A percentile compares a stretch with the other conserved stretches of the same genome.
These are phyloP conservation scores for Aspergillus sp. DNA, from an alignment of 2,329 filamentous ascomycete genomes.

Conservation along the genomic window DNA sequence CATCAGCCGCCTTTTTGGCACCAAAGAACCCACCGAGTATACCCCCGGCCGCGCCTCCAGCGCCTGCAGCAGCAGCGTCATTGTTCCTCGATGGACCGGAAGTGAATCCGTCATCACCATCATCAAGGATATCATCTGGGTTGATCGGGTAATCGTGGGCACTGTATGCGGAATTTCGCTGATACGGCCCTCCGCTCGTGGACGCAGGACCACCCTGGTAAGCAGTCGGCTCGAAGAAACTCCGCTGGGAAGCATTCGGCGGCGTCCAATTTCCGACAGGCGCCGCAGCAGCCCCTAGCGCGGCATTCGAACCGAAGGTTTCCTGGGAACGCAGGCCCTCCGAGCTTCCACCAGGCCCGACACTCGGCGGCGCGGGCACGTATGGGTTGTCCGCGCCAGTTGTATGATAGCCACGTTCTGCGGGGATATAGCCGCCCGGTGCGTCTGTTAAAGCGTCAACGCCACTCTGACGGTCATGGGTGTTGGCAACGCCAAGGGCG, in stretches of 20 bases:
- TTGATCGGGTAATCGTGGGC: constrained; percentile 64
- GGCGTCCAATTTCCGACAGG: constrained; percentile 41
- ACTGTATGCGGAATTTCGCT: constrained; percentile 60
- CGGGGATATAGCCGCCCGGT: constrained; percentile 33
- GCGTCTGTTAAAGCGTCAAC: constrained; percentile 59
- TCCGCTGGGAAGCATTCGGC: constrained; percentile 51
- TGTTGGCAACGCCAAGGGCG: constrained; percentile 68
- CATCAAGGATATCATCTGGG: constrained; percentile 80
- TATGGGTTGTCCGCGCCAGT: constrained; percentile 45
- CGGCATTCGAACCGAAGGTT: constrained; percentile 43
- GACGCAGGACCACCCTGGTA: constrained; percentile 38
- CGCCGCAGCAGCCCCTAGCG: constrained; percentile 39
- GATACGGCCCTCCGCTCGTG: constrained; percentile 68
- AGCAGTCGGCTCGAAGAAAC: constrained; percentile 50
- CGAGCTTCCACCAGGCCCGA: constrained; percentile 20
- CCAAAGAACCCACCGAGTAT: constrained; percentile 49
- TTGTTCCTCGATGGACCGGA: constrained; percentile 29
- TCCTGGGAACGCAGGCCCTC: constrained; percentile 43
- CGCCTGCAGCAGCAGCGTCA: constrained; percentile 47
- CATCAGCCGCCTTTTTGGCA: constrained; percentile 47
- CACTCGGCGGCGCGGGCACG: constrained; percentile 30
- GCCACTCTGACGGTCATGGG: constrained; percentile 67
- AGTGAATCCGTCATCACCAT: constrained; percentile 83
- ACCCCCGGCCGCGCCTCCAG: constrained; percentile 50
- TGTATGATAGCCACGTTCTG: constrained; percentile 41